phyloP scores from a whole-genome alignment of 192 early-diverging fungal species.

The Globomyces pollinis-pini region DNA sequence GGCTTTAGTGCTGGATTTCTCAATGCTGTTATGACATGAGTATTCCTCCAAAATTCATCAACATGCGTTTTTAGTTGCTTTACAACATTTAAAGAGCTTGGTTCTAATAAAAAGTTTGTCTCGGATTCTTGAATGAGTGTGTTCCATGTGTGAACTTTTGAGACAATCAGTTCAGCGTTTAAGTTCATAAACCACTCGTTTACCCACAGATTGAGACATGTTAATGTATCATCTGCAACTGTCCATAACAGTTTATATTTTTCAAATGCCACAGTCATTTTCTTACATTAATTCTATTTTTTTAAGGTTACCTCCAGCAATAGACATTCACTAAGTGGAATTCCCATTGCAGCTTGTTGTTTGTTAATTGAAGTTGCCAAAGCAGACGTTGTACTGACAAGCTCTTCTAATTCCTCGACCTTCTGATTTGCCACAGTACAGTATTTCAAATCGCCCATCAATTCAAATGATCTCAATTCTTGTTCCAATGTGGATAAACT shows the following conservation, averaged over 20 bases:
- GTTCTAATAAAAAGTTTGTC: not conserved
- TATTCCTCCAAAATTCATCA: conserved; percentile 22
- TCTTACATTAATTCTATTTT: not conserved
- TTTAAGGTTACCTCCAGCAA: not conserved
- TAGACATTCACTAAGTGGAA: not conserved
- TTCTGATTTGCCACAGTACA: not conserved
- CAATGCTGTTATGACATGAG: conserved; percentile 22
- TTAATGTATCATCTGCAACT: conserved; percentile 10
- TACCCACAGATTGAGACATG: conserved; percentile 19
- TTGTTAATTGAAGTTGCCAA: not conserved
- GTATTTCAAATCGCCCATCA: conserved; percentile 9
- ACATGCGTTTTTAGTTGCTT: conserved; percentile 14
- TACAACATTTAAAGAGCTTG: conserved; percentile 10
- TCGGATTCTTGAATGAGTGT: not conserved
- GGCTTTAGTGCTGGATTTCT: conserved; percentile 25
- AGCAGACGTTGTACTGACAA: not conserved
- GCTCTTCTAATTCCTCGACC: not conserved
- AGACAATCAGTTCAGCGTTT: conserved; percentile 25
- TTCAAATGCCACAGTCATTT: not conserved
- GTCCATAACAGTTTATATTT: conserved; percentile 26
- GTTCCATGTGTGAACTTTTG: conserved; percentile 26
- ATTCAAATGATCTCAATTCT: conserved; percentile 17
- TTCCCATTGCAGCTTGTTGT: conserved; percentile 1
- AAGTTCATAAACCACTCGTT: conserved; percentile 26
- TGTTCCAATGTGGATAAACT: conserved; percentile 12